Base-by-base conservation (phyloP, 371 early-diverging fungal genomes). In the Saksenaea vasiformis region DNA sequence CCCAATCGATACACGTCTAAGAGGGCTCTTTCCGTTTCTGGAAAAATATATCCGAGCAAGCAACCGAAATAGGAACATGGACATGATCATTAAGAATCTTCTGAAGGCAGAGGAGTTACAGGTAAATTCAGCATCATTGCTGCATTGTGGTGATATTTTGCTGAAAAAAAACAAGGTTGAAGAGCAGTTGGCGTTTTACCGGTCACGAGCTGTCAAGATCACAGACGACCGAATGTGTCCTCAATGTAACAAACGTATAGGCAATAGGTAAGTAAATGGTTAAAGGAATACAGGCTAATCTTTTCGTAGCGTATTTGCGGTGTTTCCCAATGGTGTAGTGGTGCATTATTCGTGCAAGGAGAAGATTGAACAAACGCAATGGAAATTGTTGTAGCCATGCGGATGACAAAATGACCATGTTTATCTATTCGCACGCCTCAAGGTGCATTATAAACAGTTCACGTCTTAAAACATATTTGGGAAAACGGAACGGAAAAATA, bases 161-260 rank as follows among this genome's bases (percentile, higher is more conserved):
- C 14, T n/a, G 17, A 44, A 44, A 13, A n/a, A 15, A 44, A 14
- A 22, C 17, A 47, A 91, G 90, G 86, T 86, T 3, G 90, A 91
- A 65, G 90, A 91, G 65, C 85, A 88, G 58, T 60, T 90, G 60
- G 79, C 84, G 53, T 83, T 77, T 60, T 85, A 87, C 56, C 84
- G 87, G 58, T 85, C 89, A 3, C 71, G 85, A 58, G 77, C 87
- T 54, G 89, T 93, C 58, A 84, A 82, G 54, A 87, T 94, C 28
- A 86, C 90, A 3, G 91, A 91, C 28, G 91, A 92, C 61, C 79
- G 88, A 14, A 89, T 92, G 89, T 94, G 94, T 67, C 86, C 89
- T 31, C 85, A 85, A 64, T 94, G 94, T 64, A 84, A 90, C 68
- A 91, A 91, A 63, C 83, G 91, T 31, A 90, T 94, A 54, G 92